Evolutionary conservation across 352 stramenopile genomes (phyloP), one percentile per base, ranked within the genome.

Genomic region (Phytophthora lateralis): DNA sequence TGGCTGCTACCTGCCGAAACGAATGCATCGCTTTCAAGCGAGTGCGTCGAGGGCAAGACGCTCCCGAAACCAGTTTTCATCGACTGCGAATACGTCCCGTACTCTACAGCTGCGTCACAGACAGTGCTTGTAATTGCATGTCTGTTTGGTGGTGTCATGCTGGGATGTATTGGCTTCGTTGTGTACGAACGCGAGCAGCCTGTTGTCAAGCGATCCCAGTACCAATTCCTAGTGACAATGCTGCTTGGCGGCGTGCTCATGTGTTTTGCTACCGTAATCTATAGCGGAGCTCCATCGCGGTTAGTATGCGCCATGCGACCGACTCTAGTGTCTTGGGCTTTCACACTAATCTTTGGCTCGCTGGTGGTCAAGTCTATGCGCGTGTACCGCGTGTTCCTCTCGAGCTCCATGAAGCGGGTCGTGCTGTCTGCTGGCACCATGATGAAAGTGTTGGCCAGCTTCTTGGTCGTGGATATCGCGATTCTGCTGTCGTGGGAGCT

Each of bases 181-280:
- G 55, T 72, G 9, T 46, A 56, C 10, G 63, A 76, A 34, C 76
- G 80, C 1, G 41, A 79, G 0, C 54, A 60, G 14, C 75, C 80
- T 1, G 73, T 88, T 26, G 70, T 90, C 55, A 90, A 90, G 54
- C 77, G 83, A 15, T 89, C 80, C 0, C 83, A 92, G 60, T 89
- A 72, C 50, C 75, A 90, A 48, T 77, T 92, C 26, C 52, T 92
- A 0, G 44, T 80, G 15, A 55, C 77, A 8, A 76, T 90, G 63
- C 38, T 92, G 3, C 56, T 75, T 7, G 83, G 81, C 1, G 78
- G 70, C 5, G 59, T 89, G 15, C 46, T 84, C 26, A 75, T 90
- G 53, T 88, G 75, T 38, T 49, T 32, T 5, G 63, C 70, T 1
- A 55, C 73, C 0, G 41, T 84, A 2, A 27, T 78, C 0, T 88